These are phyloP conservation scores for Leccinum pallidistipes DNA, from an alignment of 1,284 basidiomycete species.

Conservation along the genomic window DNA sequence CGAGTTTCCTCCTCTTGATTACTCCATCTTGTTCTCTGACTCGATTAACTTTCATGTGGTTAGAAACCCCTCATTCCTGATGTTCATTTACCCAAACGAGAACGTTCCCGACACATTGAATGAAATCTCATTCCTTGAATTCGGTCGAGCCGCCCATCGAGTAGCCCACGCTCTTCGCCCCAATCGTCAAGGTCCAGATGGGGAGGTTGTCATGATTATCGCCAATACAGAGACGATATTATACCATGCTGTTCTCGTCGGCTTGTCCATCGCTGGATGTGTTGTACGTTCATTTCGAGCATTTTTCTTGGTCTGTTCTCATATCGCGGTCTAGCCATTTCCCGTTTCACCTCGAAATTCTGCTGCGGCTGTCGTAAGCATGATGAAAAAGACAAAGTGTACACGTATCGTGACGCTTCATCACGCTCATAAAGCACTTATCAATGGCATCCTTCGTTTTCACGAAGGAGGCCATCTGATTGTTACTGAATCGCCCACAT, in stretches of 20 bases:
- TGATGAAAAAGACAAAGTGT: conserved; percentile 34
- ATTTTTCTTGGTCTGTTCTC: neutral
- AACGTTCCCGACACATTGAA: neutral
- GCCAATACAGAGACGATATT: neutral
- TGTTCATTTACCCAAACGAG: no score
- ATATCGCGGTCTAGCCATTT: neutral
- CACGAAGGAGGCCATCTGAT: neutral
- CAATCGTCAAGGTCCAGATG: neutral
- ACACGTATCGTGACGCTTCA: conserved; percentile 31
- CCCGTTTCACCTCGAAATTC: neutral
- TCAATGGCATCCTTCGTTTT: conserved; percentile 23
- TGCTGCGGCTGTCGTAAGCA: neutral
- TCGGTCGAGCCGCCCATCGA: no score
- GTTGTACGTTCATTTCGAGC: neutral
- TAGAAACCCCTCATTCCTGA: no score
- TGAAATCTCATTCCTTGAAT: neutral
- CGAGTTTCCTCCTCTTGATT: no score
- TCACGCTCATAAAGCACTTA: conserved; percentile 26
- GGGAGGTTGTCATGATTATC: neutral
- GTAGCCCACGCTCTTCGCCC: neutral
- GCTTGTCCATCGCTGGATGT: neutral
- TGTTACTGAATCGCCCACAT: conserved; percentile 31
- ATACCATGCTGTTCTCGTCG: neutral
- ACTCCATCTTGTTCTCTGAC: no score
- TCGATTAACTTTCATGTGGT: no score